phyloP scores from a whole-genome alignment of 495 filamentous ascomycete genomes.

The Penicillium malachiteum region DNA sequence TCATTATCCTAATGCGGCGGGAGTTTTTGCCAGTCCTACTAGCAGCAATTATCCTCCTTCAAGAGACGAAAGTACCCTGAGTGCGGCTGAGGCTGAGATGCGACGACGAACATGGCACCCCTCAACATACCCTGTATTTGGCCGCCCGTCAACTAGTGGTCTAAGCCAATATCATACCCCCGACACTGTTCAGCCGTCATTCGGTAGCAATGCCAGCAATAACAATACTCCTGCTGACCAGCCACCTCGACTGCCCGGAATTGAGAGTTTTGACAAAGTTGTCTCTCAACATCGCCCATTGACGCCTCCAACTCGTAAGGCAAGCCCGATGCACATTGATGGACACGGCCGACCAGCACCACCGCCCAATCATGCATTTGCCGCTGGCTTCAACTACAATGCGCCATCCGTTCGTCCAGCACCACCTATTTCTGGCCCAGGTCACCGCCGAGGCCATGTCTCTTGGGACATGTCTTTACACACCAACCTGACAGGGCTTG shows the following conservation, averaged over 20 bases:
- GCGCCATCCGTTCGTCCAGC: conserved; percentile 47
- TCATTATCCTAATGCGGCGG: conserved; percentile 54
- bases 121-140: conserved; percentile 62
- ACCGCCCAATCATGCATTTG: conserved; percentile 33
- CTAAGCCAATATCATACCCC: conserved; percentile 60
- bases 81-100: conserved; percentile 69
- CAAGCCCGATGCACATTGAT: conserved; percentile 71
- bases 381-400: conserved; percentile 44
- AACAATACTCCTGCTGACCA: conserved; percentile 44
- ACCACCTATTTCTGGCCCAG: conserved; percentile 49
- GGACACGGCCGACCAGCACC: conserved; percentile 36
- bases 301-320: conserved; percentile 61
- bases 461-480: conserved; percentile 80
- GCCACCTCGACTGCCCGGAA: conserved; percentile 72
- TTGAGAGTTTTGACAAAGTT: conserved; percentile 83
- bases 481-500: conserved; percentile 68
- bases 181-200: conserved; percentile 53
- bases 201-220: conserved; percentile 34
- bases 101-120: conserved; percentile 89
- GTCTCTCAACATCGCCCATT: conserved; percentile 53
- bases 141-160: conserved; percentile 60
- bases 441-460: conserved; percentile 59
- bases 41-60: conserved; percentile 62
- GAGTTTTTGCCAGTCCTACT: conserved; percentile 70
- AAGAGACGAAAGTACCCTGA: conserved; percentile 61